Conservation (phyloP, 2,329 filamentous ascomycete species). For the Amylocarpus encephaloides region DNA sequence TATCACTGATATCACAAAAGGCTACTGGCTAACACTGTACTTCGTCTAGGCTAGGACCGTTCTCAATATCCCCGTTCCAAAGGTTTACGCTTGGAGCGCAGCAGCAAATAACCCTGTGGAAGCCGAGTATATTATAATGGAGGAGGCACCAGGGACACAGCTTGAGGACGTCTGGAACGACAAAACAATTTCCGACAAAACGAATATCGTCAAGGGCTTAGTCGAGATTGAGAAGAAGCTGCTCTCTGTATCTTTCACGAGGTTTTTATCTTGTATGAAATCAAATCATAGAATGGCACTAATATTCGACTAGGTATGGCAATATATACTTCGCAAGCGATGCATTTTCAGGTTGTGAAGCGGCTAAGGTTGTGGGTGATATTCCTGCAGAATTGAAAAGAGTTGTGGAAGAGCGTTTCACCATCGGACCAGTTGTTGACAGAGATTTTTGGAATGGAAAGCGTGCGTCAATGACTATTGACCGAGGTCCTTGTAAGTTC, state of each 20-base stretch:
- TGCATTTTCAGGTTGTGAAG: slow-evolving; percentile 29
- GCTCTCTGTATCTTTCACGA: slow-evolving; percentile 31
- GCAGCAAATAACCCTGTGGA: slow-evolving; percentile 22
- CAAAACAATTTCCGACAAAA: slow-evolving; percentile 24
- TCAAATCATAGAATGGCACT: slow-evolving; percentile 9
- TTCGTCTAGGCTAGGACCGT: slow-evolving; percentile 18
- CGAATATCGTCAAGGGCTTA: slow-evolving; percentile 32
- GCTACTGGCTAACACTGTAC: background rate
- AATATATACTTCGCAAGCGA: slow-evolving; percentile 34
- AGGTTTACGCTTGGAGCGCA: slow-evolving; percentile 18
- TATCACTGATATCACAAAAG: background rate
- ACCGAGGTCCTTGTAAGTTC: slow-evolving; percentile 38
- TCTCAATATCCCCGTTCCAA: slow-evolving; percentile 19
- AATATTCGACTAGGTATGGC: slow-evolving; percentile 31
- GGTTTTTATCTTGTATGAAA: slow-evolving; percentile 25
- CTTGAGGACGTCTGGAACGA: slow-evolving; percentile 29
- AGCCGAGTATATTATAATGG: slow-evolving; percentile 36
- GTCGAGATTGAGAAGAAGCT: slow-evolving; percentile 34
- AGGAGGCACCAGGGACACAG: slow-evolving; percentile 31
- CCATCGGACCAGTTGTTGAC: slow-evolving; percentile 34
- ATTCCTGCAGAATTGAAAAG: slow-evolving; percentile 29
- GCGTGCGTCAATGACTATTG: slow-evolving; percentile 31
- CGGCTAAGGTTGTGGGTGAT: slow-evolving; percentile 26
- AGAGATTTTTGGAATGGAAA: slow-evolving; percentile 33
- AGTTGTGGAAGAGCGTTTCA: slow-evolving; percentile 30